These are phyloP conservation scores for Noccaea bulbosa DNA, from an alignment of 345 rosid genomes.

Conservation along the genomic window DNA sequence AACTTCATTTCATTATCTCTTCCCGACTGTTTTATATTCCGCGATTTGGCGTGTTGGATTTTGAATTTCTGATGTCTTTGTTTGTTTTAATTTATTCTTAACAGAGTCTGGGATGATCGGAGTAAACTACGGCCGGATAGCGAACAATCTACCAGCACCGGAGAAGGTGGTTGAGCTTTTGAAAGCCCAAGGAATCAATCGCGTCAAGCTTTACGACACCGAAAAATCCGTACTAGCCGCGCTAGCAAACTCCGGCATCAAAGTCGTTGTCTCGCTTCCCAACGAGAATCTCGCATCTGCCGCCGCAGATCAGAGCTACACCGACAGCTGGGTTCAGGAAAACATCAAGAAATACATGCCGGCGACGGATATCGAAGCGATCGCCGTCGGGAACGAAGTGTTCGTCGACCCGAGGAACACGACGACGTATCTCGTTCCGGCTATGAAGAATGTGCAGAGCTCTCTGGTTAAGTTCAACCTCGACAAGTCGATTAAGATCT, in stretches of 20 bases:
- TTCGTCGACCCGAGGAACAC: conserved; percentile 78
- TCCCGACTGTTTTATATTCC: conserved; percentile 31
- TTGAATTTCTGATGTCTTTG: conserved; percentile 4
- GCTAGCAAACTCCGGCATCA: conserved; percentile 64
- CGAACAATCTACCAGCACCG: conserved; percentile 73
- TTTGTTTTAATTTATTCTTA: conserved; percentile 4
- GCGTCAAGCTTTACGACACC: conserved; percentile 80
- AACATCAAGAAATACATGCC: conserved; percentile 65
- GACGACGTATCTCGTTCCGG: conserved; percentile 69
- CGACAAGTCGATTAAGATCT: conserved; percentile 58
- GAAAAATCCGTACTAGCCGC: conserved; percentile 69
- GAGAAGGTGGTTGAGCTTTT: conserved; percentile 70
- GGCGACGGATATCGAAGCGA: conserved; percentile 66
- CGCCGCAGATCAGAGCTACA: conserved; percentile 67
- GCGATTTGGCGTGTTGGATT: not conserved
- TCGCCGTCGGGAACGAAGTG: conserved; percentile 92
- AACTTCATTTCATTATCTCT: not conserved
- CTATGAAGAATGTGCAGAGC: conserved; percentile 72
- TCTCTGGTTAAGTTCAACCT: conserved; percentile 62
- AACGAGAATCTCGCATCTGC: conserved; percentile 76
- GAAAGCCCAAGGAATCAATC: conserved; percentile 58
- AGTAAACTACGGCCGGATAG: conserved; percentile 86
- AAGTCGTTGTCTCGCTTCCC: conserved; percentile 74
- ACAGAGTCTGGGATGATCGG: conserved; percentile 65
- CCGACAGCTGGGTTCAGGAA: conserved; percentile 81